Evolutionary conservation across 257 asterid genomes (phyloP).

Genomic region (Thymus mandschuricus): DNA sequence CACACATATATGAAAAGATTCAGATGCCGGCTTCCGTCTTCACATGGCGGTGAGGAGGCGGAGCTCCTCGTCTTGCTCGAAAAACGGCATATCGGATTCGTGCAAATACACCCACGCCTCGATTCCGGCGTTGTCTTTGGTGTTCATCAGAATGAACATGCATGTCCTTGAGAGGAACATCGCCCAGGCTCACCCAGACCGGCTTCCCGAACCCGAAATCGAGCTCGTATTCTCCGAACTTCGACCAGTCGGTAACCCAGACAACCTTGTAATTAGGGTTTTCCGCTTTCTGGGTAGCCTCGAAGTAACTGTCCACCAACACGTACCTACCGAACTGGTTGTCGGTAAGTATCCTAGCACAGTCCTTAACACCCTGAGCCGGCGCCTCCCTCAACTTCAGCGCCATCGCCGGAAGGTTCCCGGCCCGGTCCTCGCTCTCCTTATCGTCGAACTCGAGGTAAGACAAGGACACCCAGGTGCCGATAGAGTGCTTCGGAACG

Average conservation of each 20-base stretch:
- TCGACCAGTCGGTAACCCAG: constrained; percentile 34
- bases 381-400: neutral
- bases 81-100: constrained; percentile 3
- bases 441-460: neutral
- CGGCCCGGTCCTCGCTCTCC: neutral
- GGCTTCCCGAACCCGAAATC: constrained; percentile 34
- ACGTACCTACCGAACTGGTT: neutral
- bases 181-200: constrained; percentile 1
- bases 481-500: neutral
- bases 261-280: constrained; percentile 15
- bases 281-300: neutral
- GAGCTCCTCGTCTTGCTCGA: neutral
- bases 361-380: constrained; percentile 11
- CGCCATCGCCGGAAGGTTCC: neutral
- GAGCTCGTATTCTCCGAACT: constrained; percentile 36
- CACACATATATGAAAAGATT: too few relatives aligned
- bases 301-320: neutral
- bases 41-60: neutral
- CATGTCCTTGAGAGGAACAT: constrained; percentile 7
- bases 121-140: neutral
- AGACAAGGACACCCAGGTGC: neutral
- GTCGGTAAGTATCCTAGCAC: constrained; percentile 23
- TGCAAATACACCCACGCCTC: constrained; percentile 22
- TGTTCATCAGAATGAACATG: constrained; percentile 1
- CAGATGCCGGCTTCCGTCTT: too few relatives aligned